These are phyloP conservation scores for Podospora appendiculata DNA, from an alignment of 495 filamentous ascomycete species.

Conservation along the genomic window DNA sequence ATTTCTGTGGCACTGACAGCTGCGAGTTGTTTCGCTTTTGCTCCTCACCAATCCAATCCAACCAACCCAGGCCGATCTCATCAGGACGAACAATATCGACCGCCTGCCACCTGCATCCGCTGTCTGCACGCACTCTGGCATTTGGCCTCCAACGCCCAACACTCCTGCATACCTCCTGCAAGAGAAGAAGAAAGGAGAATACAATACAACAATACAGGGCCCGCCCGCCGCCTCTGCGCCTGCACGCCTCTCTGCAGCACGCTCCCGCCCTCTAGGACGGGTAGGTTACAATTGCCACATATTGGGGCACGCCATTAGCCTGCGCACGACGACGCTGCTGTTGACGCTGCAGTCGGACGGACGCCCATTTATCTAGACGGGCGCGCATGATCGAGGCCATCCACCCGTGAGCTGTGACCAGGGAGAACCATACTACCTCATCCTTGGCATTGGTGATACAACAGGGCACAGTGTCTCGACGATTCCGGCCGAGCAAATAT, in stretches of 20 bases:
- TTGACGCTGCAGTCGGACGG: not conserved
- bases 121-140: too few species aligned
- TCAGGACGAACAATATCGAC: too few species aligned
- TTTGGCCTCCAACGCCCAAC: too few species aligned
- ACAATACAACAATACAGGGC: too few species aligned
- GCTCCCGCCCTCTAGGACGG: slow-evolving; percentile 1
- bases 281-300: slow-evolving; percentile 10
- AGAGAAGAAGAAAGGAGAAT: too few species aligned
- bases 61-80: too few species aligned
- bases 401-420: not conserved
- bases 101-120: too few species aligned
- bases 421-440: slow-evolving; percentile 4
- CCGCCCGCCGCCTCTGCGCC: not conserved
- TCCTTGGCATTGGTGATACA: slow-evolving; percentile 12
- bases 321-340: not conserved
- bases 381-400: slow-evolving; percentile 7
- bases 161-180: too few species aligned
- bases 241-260: slow-evolving; percentile 2
- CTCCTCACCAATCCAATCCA: too few species aligned
- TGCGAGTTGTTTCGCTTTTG: too few species aligned
- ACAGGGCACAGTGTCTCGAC: not conserved
- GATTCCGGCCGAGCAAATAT: too few species aligned
- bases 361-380: slow-evolving; percentile 5
- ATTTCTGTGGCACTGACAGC: too few species aligned
- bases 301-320: slow-evolving; percentile 17